These are phyloP conservation scores for Penicillium sp. DNA, from an alignment of 2,329 filamentous ascomycete species.

Conservation along the genomic window DNA sequence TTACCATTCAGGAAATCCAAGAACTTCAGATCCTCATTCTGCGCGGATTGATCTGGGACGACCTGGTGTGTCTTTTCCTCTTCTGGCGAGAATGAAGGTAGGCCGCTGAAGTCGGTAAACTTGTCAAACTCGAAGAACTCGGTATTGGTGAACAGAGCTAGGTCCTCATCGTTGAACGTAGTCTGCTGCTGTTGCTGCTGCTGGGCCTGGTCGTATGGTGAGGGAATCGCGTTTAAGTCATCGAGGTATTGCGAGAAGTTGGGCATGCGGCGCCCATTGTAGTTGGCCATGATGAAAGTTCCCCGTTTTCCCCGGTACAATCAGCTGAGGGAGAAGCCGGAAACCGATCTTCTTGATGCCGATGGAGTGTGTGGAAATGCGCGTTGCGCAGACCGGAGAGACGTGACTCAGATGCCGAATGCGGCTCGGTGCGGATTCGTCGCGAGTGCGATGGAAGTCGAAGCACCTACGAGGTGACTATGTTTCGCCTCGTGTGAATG, in stretches of 20 bases:
- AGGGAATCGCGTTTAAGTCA: constrained; percentile 65
- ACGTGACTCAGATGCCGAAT: constrained; percentile 16
- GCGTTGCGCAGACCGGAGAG: constrained; percentile 8
- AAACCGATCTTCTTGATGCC: background rate
- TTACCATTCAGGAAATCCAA: constrained; percentile 37
- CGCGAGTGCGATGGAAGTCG: background rate
- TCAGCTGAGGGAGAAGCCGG: constrained; percentile 1
- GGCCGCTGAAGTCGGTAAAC: constrained; percentile 25
- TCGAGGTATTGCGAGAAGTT: constrained; percentile 87
- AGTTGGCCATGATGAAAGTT: constrained; percentile 55
- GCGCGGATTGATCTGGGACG: constrained; percentile 15
- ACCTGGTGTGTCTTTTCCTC: constrained; percentile 23
- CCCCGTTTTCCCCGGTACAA: background rate
- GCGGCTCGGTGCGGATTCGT: constrained; percentile 12
- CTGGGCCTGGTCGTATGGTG: constrained; percentile 54
- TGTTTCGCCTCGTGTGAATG: background rate
- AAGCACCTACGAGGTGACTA: background rate
- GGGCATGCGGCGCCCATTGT: constrained; percentile 66
- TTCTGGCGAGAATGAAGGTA: constrained; percentile 29
- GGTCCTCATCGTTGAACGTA: constrained; percentile 58
- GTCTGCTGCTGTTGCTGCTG: constrained; percentile 54
- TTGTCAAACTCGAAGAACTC: constrained; percentile 71
- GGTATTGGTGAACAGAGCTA: constrained; percentile 72
- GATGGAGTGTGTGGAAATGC: constrained; percentile 7
- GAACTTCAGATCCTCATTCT: constrained; percentile 32